These are phyloP conservation scores for Mrakiaceae sp. DNA, from an alignment of 1,284 basidiomycete genomes.

Conservation along the genomic window DNA sequence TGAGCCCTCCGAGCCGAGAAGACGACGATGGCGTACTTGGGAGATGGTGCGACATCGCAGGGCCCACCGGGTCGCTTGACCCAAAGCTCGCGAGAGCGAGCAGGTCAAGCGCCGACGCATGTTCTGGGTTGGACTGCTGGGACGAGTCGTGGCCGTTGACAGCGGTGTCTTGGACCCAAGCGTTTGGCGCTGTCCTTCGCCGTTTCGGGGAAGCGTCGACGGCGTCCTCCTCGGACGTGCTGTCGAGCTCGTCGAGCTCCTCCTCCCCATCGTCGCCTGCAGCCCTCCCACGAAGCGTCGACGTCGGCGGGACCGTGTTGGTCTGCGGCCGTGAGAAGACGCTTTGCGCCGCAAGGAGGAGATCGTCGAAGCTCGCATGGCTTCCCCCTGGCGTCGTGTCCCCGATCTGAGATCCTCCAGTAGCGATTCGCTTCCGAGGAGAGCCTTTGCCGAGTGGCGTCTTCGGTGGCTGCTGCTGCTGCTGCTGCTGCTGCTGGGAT, in stretches of 20 bases:
- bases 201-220: neutral
- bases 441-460: too few species aligned
- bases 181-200: too few species aligned
- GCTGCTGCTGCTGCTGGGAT: too few species aligned
- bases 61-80: neutral
- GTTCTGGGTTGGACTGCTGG: neutral
- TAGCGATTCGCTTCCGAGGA: too few species aligned
- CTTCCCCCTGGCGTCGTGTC: constrained; percentile 6
- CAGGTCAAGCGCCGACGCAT: constrained; percentile 16
- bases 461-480: too few species aligned
- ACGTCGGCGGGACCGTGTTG: neutral
- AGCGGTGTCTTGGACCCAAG: too few species aligned
- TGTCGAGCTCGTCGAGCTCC: neutral
- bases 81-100: constrained; percentile 15
- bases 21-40: neutral
- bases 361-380: constrained; percentile 11
- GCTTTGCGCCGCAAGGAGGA: constrained; percentile 6
- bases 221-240: neutral
- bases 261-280: constrained; percentile 1
- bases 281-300: neutral
- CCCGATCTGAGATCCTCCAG: too few species aligned
- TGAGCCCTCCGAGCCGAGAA: constrained; percentile 5
- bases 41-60: neutral
- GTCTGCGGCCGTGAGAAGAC: neutral
- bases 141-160: too few species aligned